Base-by-base conservation (phyloP, 2,329 filamentous ascomycete species). In the Truncatella angustata region DNA sequence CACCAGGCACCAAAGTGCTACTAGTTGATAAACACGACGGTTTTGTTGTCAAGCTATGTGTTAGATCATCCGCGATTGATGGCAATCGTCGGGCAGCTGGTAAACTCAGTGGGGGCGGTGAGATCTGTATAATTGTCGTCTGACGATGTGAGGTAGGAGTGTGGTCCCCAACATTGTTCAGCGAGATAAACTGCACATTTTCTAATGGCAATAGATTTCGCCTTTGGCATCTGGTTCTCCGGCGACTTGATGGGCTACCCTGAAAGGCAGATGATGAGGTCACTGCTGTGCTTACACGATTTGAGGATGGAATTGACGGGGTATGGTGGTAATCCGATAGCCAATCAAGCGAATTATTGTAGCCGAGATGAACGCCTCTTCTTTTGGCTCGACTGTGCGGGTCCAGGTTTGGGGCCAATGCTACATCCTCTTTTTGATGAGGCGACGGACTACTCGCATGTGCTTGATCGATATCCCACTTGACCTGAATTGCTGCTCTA, bases 151-250 rank as follows among this genome's bases (percentile, higher is more conserved):
- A 53, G 2, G 49, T 50, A 14, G 60, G 57, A 3, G 43, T 59
- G n/a, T 51, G 49, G 4, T 18, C 16, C 26, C 50, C 51, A 18
- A 53, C 30, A 11, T 36, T 44, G 39, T 55, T 58, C 3, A 58
- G 56, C 11, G 56, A 52, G 7, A 59, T 47, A 46, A 66, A 66
- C 49, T 64, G 59, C 7, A 66, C 57, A 42, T 65, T 65, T 21
- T 58, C 50, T 21, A 66, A 62, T 12, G 63, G 50, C n/a, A 47
- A 45, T 30, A 49, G 39, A 49, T 59, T 50, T 20, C 28, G 44
- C 23, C 42, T 21, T 10, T 39, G 34, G 28, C 44, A 51, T 20
- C 47, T 45, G 46, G 50, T 45, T n/a, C 59, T 61, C 16, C 37
- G 6, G 18, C 24, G 7, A 12, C 37, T 40, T 10, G 37, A 21